Evolutionary conservation across 1,284 basidiomycete species (phyloP).

Genomic region (Ustilago esculenta): DNA sequence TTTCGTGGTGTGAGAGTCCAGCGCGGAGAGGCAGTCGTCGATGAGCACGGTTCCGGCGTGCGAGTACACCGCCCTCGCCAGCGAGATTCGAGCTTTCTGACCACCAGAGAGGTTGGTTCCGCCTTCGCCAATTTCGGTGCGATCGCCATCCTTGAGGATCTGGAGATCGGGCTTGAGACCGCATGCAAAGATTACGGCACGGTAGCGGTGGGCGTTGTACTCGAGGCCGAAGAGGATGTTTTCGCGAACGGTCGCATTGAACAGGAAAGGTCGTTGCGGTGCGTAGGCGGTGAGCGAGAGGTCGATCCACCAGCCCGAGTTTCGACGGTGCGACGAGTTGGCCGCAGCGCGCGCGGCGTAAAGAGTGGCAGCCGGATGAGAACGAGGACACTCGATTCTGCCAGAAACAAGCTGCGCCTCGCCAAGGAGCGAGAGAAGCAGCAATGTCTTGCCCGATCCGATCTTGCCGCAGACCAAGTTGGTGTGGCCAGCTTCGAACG

Average conservation of each 20-base stretch:
- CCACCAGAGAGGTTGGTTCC: conserved; percentile 71
- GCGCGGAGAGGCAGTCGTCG: conserved; percentile 78
- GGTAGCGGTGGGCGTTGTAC: conserved; percentile 70
- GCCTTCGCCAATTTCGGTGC: conserved; percentile 74
- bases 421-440: conserved; percentile 59
- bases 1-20: conserved; percentile 55
- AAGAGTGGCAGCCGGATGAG: conserved; percentile 24
- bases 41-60: conserved; percentile 75
- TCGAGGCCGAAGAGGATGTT: conserved; percentile 69
- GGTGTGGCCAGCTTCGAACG: conserved; percentile 18
- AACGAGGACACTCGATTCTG: conserved; percentile 48
- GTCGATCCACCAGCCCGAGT: conserved; percentile 22
- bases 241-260: conserved; percentile 78
- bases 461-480: conserved; percentile 58
- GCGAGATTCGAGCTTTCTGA: conserved; percentile 76
- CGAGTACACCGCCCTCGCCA: conserved; percentile 78
- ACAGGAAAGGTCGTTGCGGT: conserved; percentile 87
- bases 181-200: conserved; percentile 53
- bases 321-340: neutral
- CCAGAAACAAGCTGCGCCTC: conserved; percentile 52
- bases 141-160: conserved; percentile 77
- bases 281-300: conserved; percentile 75
- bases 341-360: conserved; percentile 6
- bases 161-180: conserved; percentile 72
- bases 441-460: conserved; percentile 62